A percentile compares a stretch with the other conserved stretches of the same genome.
These are phyloP conservation scores for Hypoxylon sp. DNA, from an alignment of 2,329 filamentous ascomycete genomes.

Conservation along the genomic window DNA sequence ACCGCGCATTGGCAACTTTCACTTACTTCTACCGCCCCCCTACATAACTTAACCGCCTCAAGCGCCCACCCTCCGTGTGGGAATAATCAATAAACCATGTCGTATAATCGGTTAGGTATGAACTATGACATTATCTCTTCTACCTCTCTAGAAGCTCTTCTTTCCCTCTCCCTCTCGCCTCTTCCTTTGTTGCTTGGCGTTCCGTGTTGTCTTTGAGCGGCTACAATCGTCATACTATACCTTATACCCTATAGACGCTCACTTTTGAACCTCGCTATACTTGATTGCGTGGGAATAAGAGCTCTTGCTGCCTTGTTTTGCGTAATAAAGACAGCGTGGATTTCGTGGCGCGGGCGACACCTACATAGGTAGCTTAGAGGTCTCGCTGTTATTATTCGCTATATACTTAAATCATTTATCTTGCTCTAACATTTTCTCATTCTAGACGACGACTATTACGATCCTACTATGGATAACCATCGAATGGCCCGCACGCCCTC, in stretches of 20 bases:
- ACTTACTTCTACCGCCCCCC: slow-evolving; percentile 39
- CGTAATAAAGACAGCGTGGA: slow-evolving; percentile 32
- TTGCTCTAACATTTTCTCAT: slow-evolving; percentile 43
- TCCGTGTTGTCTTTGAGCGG: slow-evolving; percentile 17
- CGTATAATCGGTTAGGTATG: slow-evolving; percentile 82
- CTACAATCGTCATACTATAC: slow-evolving; percentile 22
- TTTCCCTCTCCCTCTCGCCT: slow-evolving; percentile 10
- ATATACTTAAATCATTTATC: slow-evolving; percentile 28
- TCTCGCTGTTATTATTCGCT: slow-evolving; percentile 24
- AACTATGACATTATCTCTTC: slow-evolving; percentile 53
- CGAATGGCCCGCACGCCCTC: slow-evolving; percentile 78
- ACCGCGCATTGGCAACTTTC: slow-evolving; percentile 34
- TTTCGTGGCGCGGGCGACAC: slow-evolving; percentile 41
- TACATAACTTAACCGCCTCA: slow-evolving; percentile 37
- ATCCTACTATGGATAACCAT: slow-evolving; percentile 70
- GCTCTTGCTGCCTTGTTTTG: slow-evolving; percentile 31
- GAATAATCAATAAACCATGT: slow-evolving; percentile 65
- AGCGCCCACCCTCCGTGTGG: slow-evolving; percentile 40
- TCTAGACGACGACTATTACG: slow-evolving; percentile 73
- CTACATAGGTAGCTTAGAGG: slow-evolving; percentile 24
- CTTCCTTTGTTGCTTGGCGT: slow-evolving; percentile 26
- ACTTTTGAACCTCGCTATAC: slow-evolving; percentile 23
- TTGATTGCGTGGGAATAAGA: slow-evolving; percentile 31
- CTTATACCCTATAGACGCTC: slow-evolving; percentile 15
- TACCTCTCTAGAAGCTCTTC: slow-evolving; percentile 13